Base-by-base conservation (phyloP, 352 stramenopile species). In the Globisporangium sylvaticum region DNA sequence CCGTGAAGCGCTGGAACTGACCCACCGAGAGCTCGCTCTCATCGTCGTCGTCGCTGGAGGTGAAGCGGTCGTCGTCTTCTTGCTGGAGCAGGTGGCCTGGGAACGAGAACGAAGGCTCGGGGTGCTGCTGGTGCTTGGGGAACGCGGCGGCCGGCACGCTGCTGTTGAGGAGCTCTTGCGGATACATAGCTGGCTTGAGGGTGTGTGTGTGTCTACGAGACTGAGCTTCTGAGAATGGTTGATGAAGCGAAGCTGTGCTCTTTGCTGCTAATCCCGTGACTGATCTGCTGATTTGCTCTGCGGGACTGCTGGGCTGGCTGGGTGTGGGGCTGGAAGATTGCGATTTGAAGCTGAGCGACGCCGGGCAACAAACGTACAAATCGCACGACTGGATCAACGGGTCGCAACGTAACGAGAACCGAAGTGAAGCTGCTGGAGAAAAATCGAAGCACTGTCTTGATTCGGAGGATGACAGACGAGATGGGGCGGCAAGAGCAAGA, bases 1-100 rank as follows among this genome's bases (percentile, higher is more conserved):
- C 20, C 27, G 55, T 65, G 59, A 65, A 54, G 27, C 65, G 65
- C 59, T 69, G 32, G 34, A 48, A 48, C 15, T 4, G 42, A 22
- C 42, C 42, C 42, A 48, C 42, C 42, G 42, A 48, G 42, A 48
- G 42, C 15, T 48, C 42, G 1, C 42, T 22, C 5, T 46, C 39
- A 5, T 48, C 42, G 18, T 48, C 42, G 42, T 48, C 42, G 18
- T 48, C 42, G 42, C 42, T 48, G 15, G 42, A 48, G 42, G 42
- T 48, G 42, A 48, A 48, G 42, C 42, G 42, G 15, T 48, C 42
- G 42, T 48, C 42, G 18, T 48, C 42, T 3, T 48, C 42, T 14
- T 46, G 39, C 39, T 46, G 39, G 39, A 48, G 42, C 42, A 48
- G 10, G 4, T 48, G 42, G 42, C 15, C 42, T 48, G 42, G 42